Conservation (phyloP, 495 filamentous ascomycete genomes). For the Neurospora sp. region DNA sequence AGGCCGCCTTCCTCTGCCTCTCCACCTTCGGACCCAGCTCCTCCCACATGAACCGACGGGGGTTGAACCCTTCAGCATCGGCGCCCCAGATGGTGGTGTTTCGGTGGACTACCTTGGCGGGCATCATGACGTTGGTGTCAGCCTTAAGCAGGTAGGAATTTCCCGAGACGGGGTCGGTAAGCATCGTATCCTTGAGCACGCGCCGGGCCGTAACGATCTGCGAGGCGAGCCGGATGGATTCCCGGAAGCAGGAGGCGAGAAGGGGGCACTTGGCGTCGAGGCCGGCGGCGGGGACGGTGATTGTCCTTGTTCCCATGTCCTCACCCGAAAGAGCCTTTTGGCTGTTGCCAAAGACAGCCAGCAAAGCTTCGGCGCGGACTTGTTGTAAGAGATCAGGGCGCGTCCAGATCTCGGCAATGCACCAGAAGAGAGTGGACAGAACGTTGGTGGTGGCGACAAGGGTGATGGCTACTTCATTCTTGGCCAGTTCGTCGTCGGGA, state of each 20-base stretch:
- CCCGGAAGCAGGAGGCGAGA: conserved; percentile 9
- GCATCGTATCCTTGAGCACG: conserved; percentile 22
- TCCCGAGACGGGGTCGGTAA: conserved; percentile 10
- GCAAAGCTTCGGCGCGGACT: conserved; percentile 6
- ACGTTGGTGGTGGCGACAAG: conserved; percentile 10
- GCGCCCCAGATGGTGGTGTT: conserved; percentile 24
- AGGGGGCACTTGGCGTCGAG: conserved; percentile 8
- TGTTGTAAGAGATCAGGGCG: conserved; percentile 2
- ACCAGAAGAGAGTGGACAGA: conserved; percentile 13
- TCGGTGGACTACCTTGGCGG: conserved; percentile 16
- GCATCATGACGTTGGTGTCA: conserved; percentile 21
- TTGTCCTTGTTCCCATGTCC: background rate
- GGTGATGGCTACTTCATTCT: conserved; percentile 6
- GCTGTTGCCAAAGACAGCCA: background rate
- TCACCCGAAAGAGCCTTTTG: background rate
- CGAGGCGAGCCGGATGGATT: conserved; percentile 13
- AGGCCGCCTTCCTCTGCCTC: conserved; percentile 12
- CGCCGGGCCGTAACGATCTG: conserved; percentile 9
- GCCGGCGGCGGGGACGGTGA: background rate
- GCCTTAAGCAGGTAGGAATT: conserved; percentile 27
- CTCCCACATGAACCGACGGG: conserved; percentile 21
- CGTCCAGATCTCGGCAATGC: conserved; percentile 8
- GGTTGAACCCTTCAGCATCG: conserved; percentile 19
- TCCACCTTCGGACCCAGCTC: conserved; percentile 10
- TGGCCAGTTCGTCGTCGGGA: background rate